phyloP scores from a whole-genome alignment of 1,284 basidiomycete genomes.

The Sporisorium exsertum region DNA sequence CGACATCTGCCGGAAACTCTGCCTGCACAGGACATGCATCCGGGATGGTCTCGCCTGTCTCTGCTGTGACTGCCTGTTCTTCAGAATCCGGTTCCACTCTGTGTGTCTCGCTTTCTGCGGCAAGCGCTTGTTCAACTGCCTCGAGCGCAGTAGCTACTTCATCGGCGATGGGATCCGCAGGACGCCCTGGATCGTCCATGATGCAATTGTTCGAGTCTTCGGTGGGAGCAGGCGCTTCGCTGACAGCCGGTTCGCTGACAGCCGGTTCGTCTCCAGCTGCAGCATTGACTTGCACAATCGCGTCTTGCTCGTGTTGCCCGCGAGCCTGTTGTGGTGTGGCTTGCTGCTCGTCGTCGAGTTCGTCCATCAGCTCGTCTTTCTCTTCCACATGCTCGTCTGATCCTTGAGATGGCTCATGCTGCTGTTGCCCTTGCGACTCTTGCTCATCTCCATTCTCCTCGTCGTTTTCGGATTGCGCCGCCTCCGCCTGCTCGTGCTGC shows the following conservation, averaged over 20 bases:
- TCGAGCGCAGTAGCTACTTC: conserved; percentile 7
- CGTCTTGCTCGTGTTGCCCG: neutral
- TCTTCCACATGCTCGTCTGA: neutral
- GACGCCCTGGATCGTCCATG: neutral
- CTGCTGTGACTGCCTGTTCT: neutral
- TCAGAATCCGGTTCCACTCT: neutral
- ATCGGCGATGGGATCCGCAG: neutral
- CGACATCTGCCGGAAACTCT: neutral
- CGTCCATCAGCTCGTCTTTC: conserved; percentile 26
- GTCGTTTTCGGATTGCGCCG: neutral
- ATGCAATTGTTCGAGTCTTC: neutral
- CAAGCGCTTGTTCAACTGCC: conserved; percentile 10
- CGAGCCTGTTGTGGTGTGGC: neutral
- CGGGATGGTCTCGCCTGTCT: neutral
- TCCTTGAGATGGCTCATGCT: neutral
- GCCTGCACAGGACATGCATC: neutral
- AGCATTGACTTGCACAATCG: no score
- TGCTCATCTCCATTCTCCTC: neutral
- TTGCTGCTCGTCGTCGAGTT: neutral
- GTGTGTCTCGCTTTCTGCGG: neutral
- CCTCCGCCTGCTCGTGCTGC: neutral
- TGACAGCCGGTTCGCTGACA: no score
- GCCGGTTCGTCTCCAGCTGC: no score
- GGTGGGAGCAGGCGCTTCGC: neutral
- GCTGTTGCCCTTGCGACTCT: neutral